These are phyloP conservation scores for Pulveroboletus sp. DNA, from an alignment of 768 basidiomycete species.

Conservation along the genomic window DNA sequence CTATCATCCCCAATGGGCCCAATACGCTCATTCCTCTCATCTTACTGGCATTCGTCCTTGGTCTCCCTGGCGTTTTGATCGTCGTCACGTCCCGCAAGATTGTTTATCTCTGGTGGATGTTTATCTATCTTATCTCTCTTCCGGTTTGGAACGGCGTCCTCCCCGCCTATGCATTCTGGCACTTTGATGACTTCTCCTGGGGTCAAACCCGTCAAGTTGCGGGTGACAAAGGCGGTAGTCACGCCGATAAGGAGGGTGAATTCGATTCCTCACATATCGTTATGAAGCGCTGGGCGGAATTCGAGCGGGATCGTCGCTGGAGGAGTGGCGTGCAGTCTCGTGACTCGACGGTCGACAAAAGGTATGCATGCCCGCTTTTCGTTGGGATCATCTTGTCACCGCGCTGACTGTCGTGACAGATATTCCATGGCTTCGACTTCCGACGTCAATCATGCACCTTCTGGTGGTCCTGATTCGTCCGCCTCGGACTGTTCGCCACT, in stretches of 20 bases:
- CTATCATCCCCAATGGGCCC: constrained; percentile 76
- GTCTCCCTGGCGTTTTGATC: constrained; percentile 92
- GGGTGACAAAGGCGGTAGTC: constrained; percentile 67
- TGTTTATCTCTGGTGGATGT: constrained; percentile 96
- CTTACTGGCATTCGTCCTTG: constrained; percentile 89
- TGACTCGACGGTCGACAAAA: constrained; percentile 68
- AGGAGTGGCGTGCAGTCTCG: constrained; percentile 81
- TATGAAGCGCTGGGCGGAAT: constrained; percentile 99
- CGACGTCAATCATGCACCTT: constrained; percentile 59
- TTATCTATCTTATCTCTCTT: constrained; percentile 86
- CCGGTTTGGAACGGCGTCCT: constrained; percentile 97
- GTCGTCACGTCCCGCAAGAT: constrained; percentile 94
- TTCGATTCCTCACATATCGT: constrained; percentile 96
- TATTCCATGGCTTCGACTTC: constrained; percentile 78
- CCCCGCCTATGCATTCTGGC: constrained; percentile 97
- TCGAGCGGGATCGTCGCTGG: constrained; percentile 94
- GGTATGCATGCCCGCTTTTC: constrained; percentile 40
- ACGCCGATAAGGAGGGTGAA: constrained; percentile 94
- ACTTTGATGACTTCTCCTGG: constrained; percentile 98
- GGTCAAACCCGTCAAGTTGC: constrained; percentile 86
- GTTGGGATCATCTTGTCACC: too few relatives aligned
- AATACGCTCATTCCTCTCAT: constrained; percentile 88
- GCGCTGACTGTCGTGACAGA: constrained; percentile 53
- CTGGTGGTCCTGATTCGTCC: constrained; percentile 50
- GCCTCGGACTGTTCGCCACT: constrained; percentile 54